Base-by-base conservation (phyloP, 2,329 filamentous ascomycete genomes). In the Apiospora phragmitis region DNA sequence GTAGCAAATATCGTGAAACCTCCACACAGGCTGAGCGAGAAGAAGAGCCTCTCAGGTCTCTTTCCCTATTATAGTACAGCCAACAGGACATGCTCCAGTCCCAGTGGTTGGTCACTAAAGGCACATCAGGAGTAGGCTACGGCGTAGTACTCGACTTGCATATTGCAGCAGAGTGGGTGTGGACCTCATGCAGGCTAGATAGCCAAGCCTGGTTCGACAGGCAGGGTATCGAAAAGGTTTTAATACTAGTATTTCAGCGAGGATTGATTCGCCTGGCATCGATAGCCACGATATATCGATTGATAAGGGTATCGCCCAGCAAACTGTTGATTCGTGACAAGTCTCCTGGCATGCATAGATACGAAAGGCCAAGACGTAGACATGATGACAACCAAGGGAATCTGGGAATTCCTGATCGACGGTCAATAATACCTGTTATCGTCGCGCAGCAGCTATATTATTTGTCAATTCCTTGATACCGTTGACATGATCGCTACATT, bases 151-250 rank as follows among this genome's bases (percentile, higher is more conserved):
- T 59, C 29, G 29, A 26, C 51, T 18, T 59, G 51, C 51, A 59
- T 59, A 47, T 29, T 59, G 51, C 51, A 59, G 51, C 51, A 32
- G 21, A 59, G 51, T 21, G 51, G 51, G 29, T 59, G 51, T 59
- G 51, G 51, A 21, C 29, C 51, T 59, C 51, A 59, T 59, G 51
- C 51, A 59, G 51, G 51, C 29, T 35, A 59, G 51, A 59, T 59
- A 32, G 7, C 51, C 51, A 59, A 35, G 51, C 51, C 51, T 35
- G 51, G 51, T 21, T n/a, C 24, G 24, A 21, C 26, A 26, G 51
- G 51, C 51, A 55, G 51, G 49, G 51, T 6, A 32, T 55, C 51
- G 45, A 9, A 9, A 24, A 24, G 45, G 18, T 12, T 24, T 38
- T 38, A n/a, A 38, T 38, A n/a, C 18, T 38, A 21, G 18, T 32